These are phyloP conservation scores for Linnemannia hyalina DNA, from an alignment of 192 early-diverging fungal species.

Conservation along the genomic window DNA sequence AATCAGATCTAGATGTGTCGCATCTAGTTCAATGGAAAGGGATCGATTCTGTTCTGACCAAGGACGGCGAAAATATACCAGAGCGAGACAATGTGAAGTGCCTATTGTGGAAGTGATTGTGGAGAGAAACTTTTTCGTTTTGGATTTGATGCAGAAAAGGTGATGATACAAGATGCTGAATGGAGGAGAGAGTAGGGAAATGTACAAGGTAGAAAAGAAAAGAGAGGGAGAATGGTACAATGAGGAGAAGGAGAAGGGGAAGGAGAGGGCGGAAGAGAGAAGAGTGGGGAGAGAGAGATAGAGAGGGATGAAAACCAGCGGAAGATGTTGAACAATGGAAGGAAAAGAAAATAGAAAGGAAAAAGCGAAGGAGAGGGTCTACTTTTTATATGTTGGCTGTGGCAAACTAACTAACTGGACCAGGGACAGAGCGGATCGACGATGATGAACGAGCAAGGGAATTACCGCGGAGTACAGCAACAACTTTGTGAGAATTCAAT, in stretches of 20 bases:
- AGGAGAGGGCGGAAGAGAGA: neutral
- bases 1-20: conserved; percentile 14
- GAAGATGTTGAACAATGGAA: neutral
- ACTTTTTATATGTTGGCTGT: neutral
- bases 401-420: too few species aligned
- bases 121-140: neutral
- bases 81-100: neutral
- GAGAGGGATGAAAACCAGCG: neutral
- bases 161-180: neutral
- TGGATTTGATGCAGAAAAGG: neutral
- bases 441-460: neutral
- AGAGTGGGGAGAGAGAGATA: neutral
- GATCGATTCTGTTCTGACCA: conserved; percentile 22
- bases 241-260: neutral
- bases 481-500: too few species aligned
- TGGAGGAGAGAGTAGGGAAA: neutral
- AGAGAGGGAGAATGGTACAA: neutral
- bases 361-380: neutral
- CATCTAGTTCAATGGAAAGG: conserved; percentile 14
- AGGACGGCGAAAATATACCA: neutral
- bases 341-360: neutral
- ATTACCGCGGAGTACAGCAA: too few species aligned
- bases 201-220: neutral
- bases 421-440: too few species aligned
- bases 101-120: neutral